A percentile compares a stretch with the other conserved stretches of the same genome.
phyloP scores from a whole-genome alignment of 1,139 yeast species.

The Saccharomyces hybrid region DNA sequence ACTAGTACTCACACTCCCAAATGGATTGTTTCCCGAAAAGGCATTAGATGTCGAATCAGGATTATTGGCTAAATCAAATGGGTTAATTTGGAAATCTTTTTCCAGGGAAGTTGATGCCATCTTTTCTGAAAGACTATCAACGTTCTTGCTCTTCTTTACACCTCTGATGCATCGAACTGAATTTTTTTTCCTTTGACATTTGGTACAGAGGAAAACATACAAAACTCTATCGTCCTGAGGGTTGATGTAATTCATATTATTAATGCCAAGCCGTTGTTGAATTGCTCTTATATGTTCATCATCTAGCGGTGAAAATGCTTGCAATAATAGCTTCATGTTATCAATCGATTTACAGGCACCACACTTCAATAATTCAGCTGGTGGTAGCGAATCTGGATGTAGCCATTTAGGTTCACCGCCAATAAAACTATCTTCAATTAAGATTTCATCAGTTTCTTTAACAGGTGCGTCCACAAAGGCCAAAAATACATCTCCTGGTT shows the following conservation, averaged over 20 bases:
- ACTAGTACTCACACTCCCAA: constrained; percentile 32
- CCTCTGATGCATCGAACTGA: constrained; percentile 71
- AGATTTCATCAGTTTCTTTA: constrained; percentile 41
- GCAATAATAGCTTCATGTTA: constrained; percentile 61
- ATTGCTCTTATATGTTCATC: constrained; percentile 22
- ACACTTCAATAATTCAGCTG: constrained; percentile 48
- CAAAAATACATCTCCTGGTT: constrained; percentile 36
- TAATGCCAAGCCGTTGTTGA: constrained; percentile 11
- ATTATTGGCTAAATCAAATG: constrained; percentile 34
- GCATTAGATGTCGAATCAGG: constrained; percentile 3
- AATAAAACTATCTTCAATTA: constrained; percentile 65
- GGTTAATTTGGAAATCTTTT: constrained; percentile 38
- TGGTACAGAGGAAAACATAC: constrained; percentile 70
- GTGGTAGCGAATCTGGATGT: constrained; percentile 49
- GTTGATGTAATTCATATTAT: constrained; percentile 27
- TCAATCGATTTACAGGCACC: constrained; percentile 46
- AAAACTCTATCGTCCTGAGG: constrained; percentile 70
- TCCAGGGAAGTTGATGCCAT: constrained; percentile 36
- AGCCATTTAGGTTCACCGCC: constrained; percentile 71
- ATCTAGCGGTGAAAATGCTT: constrained; percentile 73
- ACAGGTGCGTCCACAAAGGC: constrained; percentile 55
- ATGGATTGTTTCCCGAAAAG: constrained; percentile 22
- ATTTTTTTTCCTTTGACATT: constrained; percentile 66
- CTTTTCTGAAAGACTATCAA: constrained; percentile 38
- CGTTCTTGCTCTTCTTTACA: constrained; percentile 45